Percentiles rank a stretch among this genome's conserved stretches.
These are phyloP conservation scores for Lachnellula occidentalis DNA, from an alignment of 2,329 filamentous ascomycete species.

Conservation along the genomic window DNA sequence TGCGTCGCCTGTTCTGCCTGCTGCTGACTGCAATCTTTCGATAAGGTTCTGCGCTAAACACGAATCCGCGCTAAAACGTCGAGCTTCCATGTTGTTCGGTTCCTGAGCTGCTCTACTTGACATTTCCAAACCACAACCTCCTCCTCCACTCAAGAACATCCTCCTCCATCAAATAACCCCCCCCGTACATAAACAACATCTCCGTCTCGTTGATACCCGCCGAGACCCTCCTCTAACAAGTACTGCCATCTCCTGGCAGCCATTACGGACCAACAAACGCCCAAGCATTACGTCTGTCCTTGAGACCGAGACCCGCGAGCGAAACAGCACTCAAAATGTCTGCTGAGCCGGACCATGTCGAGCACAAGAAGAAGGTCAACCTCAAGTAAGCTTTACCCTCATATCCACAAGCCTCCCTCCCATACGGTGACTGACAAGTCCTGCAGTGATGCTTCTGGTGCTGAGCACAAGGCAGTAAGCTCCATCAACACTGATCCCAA, in stretches of 20 bases:
- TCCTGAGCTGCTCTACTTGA: slow-evolving; percentile 6
- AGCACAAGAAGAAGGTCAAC: slow-evolving; percentile 79
- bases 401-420: not conserved
- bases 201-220: not conserved
- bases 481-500: slow-evolving; percentile 24
- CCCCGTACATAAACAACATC: not conserved
- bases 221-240: slow-evolving; percentile 1
- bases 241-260: slow-evolving; percentile 10
- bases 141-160: slow-evolving; percentile 5
- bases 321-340: slow-evolving; percentile 54
- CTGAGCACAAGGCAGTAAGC: slow-evolving; percentile 76
- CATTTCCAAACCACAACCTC: not conserved
- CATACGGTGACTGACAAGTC: slow-evolving; percentile 34
- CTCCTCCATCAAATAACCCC: slow-evolving; percentile 3
- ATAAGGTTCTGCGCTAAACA: not conserved
- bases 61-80: not conserved
- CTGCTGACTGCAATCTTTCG: not conserved
- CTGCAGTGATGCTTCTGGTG: slow-evolving; percentile 78
- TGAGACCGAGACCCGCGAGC: slow-evolving; percentile 6
- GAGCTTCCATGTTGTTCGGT: slow-evolving; percentile 3
- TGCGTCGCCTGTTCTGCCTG: not conserved
- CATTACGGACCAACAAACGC: slow-evolving; percentile 3
- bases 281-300: slow-evolving; percentile 3
- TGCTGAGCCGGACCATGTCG: slow-evolving; percentile 54
- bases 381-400: slow-evolving; percentile 56